Evolutionary conservation across 306 rosid species (phyloP), one percentile per base, ranked within the genome.

Genomic region (Potentilla sterilis): DNA sequence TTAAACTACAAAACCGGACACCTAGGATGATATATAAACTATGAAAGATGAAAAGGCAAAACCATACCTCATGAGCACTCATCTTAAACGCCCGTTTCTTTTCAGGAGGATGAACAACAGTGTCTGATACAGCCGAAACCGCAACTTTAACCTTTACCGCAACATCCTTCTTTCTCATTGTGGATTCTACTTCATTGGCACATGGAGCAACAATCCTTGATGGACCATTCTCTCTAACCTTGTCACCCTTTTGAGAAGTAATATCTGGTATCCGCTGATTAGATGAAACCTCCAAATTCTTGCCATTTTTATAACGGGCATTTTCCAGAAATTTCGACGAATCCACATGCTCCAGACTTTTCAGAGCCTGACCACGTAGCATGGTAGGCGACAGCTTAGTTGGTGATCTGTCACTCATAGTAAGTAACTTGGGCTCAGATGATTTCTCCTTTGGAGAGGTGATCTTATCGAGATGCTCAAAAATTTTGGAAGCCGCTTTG

Each of bases 61-160:
- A 65, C 52, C 83, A 81, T 85, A 92, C 99, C 99, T 95, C 97
- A 8, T 87, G 91, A 21, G 91, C 97, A 72, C 97, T 95, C 97
- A 95, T 90, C 81, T 77, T 80, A 78, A 95, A 95, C 52, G 88
- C 88, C 78, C 78, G 81, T 74, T 83, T 86, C 83, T 83, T 92
- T 79, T 75, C 95, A 37, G 88, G 77, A 67, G 85, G 81, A 75
- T 40, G 40, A 32, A 78, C 64, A 75, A 69, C 86, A 71, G 84
- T 70, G 22, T 82, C 76, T 16, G 59, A 59, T 82, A 79, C 72
- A 40, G 46, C 78, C 79, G 88, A 74, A 81, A 82, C 87, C 59
- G 76, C 58, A 70, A 58, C 41, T 38, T 75, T 80, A 52, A 52
- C 72, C 74, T 75, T 67, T 40, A 68, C 43, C 32, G 73, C n/a